Evolutionary conservation across 345 rosid species (phyloP), one percentile per base, ranked within the genome.

Genomic region (Linum usitatissimum): DNA sequence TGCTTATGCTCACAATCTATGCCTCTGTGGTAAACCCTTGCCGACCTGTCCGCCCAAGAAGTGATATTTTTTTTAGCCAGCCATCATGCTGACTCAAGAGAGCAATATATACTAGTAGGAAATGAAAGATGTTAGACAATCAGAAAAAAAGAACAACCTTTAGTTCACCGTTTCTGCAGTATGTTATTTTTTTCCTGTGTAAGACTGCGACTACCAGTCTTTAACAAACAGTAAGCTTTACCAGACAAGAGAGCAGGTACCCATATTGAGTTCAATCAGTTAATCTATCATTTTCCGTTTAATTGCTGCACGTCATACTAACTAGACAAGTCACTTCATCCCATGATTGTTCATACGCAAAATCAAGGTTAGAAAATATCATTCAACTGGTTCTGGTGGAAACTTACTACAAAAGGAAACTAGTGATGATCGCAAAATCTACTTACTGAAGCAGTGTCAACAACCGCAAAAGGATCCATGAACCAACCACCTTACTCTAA

Each of bases 21-120:
- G 98, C 84, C 74, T 92, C 67, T 92, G 98, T 59, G 98, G 95
- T 68, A 87, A 83, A 62, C 98, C 98, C 4, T 38, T 92, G 72
- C 90, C 88, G 62, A 85, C 91, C 45, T 89, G 98, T 66, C 79
- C 77, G 73, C 76, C 61, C 59, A 71, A 60, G 73, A 71, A 62
- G 57, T 59, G 73, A 65, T n/a, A 73, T 71, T 55, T 30, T 56
- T 18, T 36, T 17, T 73, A 73, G 86, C 71, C 98, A 88, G 86
- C 78, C 65, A 76, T 45, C 70, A 78, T 66, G 90, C 96, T 80
- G 90, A 83, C 96, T 81, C 75, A 42, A 67, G 2, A 53, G 68
- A 54, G n/a, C n/a, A 53, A 61, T 10, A 61, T n/a, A 56, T 63
- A 71, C 66, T 79, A 75, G 67, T 60, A 18, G 59, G 74, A 71